Base-by-base conservation (phyloP, 805 yeast genomes). In the Candida nonsorbophila region DNA sequence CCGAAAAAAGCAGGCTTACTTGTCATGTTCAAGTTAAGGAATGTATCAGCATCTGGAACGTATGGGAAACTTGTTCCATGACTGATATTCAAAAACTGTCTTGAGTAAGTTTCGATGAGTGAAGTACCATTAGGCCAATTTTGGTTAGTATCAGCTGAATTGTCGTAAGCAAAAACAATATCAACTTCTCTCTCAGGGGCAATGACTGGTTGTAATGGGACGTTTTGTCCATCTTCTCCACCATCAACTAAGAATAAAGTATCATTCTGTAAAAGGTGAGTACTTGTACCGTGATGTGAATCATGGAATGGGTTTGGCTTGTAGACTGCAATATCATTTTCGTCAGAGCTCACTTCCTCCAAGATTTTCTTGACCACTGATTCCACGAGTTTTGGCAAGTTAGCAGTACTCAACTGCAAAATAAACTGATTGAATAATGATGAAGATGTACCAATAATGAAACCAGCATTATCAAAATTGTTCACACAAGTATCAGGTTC, bases 391-490 rank as follows among this genome's bases (percentile, higher is more conserved):
- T 33, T 24, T 6, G 55, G 47, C 21, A 51, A 38, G 10, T 42
- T 27, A 14, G 44, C 45, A 13, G 74, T 50, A 49, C 80, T 77
- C 33, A 82, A 52, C 40, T 69, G 68, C 25, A 80, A 53, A 12
- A 84, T 47, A 29, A 79, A 62, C 50, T 76, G 77, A 49, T 83
- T 85, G 64, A 86, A 86, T 27, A 86, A 55, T 1, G 90, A 68
- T 2, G 94, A 81, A 2, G 95, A 84, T 5, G 95, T 79, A 21
- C 94, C 95, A 58, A 84, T 62, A 18, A 84, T 58, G 47, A 75
- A 87, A 5, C 95, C 94, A 6, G 84, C 79, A 44, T 84, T 84
- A 53, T 87, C 95, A 35, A 70, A 79, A 3, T 90, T 88, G 3
- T 60, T 70, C 34, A 73, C 56, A 56, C 95, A 87, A 3, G 42